Conservation (phyloP, 2,329 filamentous ascomycete genomes). For the Thelonectria rubi region DNA sequence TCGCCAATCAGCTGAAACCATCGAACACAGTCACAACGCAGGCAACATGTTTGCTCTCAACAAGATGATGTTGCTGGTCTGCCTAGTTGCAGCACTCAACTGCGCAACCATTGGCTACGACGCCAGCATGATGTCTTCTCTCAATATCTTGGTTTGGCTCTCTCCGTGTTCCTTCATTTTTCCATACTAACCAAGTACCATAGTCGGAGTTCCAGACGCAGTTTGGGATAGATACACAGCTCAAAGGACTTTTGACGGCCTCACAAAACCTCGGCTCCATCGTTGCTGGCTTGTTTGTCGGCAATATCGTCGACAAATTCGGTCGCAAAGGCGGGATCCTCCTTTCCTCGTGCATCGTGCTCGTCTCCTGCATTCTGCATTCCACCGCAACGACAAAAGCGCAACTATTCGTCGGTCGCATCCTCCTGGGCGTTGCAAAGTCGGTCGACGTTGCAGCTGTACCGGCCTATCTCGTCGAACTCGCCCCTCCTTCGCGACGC, state of each 20-base stretch:
- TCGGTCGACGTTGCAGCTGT: constrained; percentile 24
- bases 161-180: not conserved
- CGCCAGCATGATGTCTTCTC: constrained; percentile 21
- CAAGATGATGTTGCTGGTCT: constrained; percentile 17
- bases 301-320: constrained; percentile 17
- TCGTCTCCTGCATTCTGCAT: constrained; percentile 21
- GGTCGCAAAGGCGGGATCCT: constrained; percentile 23
- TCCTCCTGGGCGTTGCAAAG: constrained; percentile 25
- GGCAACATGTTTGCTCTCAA: not conserved
- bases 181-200: not conserved
- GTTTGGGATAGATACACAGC: constrained; percentile 21
- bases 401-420: constrained; percentile 23
- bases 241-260: constrained; percentile 23
- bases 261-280: constrained; percentile 24
- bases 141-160: constrained; percentile 22
- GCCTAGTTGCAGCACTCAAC: constrained; percentile 23
- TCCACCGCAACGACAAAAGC: constrained; percentile 20
- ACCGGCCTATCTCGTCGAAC: constrained; percentile 24
- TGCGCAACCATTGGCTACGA: constrained; percentile 24
- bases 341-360: constrained; percentile 17
- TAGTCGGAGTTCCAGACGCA: constrained; percentile 19
- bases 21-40: not conserved
- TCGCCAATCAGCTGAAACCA: not conserved
- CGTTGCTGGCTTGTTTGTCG: constrained; percentile 19
- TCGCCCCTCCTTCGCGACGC: constrained; percentile 23